These are phyloP conservation scores for Bacidia gigantensis DNA, from an alignment of 495 filamentous ascomycete genomes.

Conservation along the genomic window DNA sequence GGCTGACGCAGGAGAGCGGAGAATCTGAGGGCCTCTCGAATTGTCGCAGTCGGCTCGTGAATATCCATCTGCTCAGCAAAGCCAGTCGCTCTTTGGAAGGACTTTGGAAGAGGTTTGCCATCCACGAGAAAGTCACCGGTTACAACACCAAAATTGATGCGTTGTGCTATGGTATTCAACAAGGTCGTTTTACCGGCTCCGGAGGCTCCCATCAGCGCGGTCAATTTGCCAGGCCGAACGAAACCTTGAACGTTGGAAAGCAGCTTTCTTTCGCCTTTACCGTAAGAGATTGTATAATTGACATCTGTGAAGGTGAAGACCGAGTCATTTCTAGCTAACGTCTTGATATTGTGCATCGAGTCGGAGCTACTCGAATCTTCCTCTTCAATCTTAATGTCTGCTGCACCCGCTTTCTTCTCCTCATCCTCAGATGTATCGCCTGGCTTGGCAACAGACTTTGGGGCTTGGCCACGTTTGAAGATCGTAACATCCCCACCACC, in stretches of 20 bases:
- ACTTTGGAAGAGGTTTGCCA: slow-evolving; percentile 34
- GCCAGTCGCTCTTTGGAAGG: slow-evolving; percentile 53
- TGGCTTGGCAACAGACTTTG: slow-evolving; percentile 36
- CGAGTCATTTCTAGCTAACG: slow-evolving; percentile 43
- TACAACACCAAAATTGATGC: slow-evolving; percentile 39
- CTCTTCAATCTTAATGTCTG: slow-evolving; percentile 17
- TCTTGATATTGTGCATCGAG: slow-evolving; percentile 21
- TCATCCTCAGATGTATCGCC: slow-evolving; percentile 30
- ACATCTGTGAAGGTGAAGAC: slow-evolving; percentile 72
- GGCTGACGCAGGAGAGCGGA: slow-evolving; percentile 72
- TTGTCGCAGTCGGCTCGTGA: slow-evolving; percentile 63
- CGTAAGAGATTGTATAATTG: slow-evolving; percentile 56
- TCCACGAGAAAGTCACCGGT: slow-evolving; percentile 40
- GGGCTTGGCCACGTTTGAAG: slow-evolving; percentile 49
- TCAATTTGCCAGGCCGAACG: slow-evolving; percentile 57
- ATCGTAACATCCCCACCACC: slow-evolving; percentile 58
- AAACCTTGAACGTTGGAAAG: slow-evolving; percentile 54
- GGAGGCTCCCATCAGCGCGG: slow-evolving; percentile 53
- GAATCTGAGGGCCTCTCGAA: slow-evolving; percentile 74
- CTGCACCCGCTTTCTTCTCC: slow-evolving; percentile 25
- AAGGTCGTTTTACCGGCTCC: slow-evolving; percentile 53
- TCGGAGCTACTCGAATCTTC: slow-evolving; percentile 21
- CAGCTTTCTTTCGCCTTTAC: slow-evolving; percentile 42
- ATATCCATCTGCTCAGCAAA: slow-evolving; percentile 79
- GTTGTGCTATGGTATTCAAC: slow-evolving; percentile 40